A percentile compares a stretch with the other conserved stretches of the same genome.
phyloP scores from a whole-genome alignment of 2,329 filamentous ascomycete genomes.

The Pseudogymnoascus sp. region DNA sequence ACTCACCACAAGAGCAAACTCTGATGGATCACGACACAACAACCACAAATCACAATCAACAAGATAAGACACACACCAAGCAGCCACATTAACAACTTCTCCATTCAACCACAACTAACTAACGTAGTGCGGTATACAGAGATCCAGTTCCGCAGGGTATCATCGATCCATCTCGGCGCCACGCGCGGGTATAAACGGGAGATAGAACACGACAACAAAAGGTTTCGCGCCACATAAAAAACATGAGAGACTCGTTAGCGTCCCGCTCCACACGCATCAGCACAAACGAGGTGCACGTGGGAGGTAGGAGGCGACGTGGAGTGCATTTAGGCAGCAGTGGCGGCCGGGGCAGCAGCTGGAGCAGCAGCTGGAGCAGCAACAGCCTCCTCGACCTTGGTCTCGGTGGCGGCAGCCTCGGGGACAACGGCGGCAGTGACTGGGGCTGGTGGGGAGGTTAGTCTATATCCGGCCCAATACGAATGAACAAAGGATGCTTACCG shows the following conservation, averaged over 20 bases:
- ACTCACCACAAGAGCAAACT: not conserved
- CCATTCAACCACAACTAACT: conserved; percentile 2
- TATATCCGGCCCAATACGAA: too few species aligned
- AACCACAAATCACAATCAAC: not conserved
- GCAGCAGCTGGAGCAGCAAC: conserved; percentile 8
- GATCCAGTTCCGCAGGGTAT: conserved; percentile 3
- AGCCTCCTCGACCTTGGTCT: conserved; percentile 15
- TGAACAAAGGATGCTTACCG: too few species aligned
- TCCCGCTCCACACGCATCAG: not conserved
- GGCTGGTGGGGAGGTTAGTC: too few species aligned
- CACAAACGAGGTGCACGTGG: not conserved
- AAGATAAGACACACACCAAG: not conserved
- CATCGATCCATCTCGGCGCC: conserved; percentile 5
- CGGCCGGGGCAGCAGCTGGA: conserved; percentile 15
- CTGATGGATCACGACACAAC: not conserved
- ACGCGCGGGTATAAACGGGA: conserved; percentile 4
- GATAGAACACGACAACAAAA: conserved; percentile 7
- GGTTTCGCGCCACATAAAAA: not conserved
- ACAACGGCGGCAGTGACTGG: too few species aligned
- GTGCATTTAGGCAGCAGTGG: conserved; percentile 8
- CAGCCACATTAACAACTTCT: not conserved
- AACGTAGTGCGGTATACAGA: not conserved
- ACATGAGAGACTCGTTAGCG: conserved; percentile 1
- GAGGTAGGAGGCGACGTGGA: not conserved
- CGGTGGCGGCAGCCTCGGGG: conserved; percentile 9